A percentile compares a stretch with the other conserved stretches of the same genome.
These are phyloP conservation scores for Penicillium expansum DNA, from an alignment of 2,329 filamentous ascomycete species.

Conservation along the genomic window DNA sequence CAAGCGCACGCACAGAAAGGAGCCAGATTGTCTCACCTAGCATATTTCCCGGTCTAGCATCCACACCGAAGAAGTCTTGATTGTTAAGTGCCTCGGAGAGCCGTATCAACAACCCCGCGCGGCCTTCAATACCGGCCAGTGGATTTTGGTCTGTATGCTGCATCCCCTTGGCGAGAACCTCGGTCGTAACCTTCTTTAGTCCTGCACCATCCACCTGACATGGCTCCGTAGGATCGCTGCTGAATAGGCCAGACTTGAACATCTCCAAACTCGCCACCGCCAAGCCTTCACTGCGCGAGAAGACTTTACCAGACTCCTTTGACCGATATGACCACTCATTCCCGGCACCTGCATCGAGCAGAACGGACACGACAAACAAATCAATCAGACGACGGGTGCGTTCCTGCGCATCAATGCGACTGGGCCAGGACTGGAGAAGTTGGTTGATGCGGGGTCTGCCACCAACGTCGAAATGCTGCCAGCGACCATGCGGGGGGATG, in stretches of 20 bases:
- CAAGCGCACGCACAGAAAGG: background rate
- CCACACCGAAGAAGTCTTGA: constrained; percentile 76
- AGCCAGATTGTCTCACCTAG: constrained; percentile 61
- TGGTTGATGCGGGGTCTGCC: constrained; percentile 52
- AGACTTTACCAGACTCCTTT: constrained; percentile 77
- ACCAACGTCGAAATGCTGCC: constrained; percentile 64
- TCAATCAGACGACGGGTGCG: constrained; percentile 58
- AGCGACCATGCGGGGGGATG: constrained; percentile 79
- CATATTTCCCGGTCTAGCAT: constrained; percentile 89
- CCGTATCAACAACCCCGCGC: constrained; percentile 73
- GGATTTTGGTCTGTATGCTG: constrained; percentile 80
- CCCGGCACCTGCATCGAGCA: constrained; percentile 74
- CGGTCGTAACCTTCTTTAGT: constrained; percentile 69
- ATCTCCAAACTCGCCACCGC: constrained; percentile 78
- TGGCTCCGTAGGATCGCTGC: constrained; percentile 74
- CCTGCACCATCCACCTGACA: constrained; percentile 86
- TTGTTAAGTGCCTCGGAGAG: constrained; percentile 76
- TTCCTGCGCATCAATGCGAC: constrained; percentile 49
- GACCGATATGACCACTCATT: constrained; percentile 91
- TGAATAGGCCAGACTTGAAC: constrained; percentile 91
- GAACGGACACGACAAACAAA: constrained; percentile 60
- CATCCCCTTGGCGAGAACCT: constrained; percentile 73
- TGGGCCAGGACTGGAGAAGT: constrained; percentile 52
- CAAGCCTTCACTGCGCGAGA: constrained; percentile 81
- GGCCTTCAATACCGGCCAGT: constrained; percentile 79